Evolutionary conservation across 129 eudicot genomes (phyloP).

Genomic region (Sambucus nigra): DNA sequence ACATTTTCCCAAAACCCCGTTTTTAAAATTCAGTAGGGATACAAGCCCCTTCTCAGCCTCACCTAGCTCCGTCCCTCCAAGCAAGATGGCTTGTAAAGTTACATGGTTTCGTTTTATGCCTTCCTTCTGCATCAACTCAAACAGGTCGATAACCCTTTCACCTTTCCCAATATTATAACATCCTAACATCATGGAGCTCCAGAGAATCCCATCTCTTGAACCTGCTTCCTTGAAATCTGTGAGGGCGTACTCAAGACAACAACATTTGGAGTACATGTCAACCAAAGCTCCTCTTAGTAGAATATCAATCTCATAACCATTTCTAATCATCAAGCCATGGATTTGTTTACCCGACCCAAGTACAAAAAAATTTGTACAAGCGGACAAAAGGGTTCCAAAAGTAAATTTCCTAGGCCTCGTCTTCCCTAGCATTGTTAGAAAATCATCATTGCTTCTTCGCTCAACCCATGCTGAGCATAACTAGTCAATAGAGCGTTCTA

Average conservation of each 20-base stretch:
- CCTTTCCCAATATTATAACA: constrained; percentile 48
- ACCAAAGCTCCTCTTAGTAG: constrained; percentile 53
- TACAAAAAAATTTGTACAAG: constrained; percentile 73
- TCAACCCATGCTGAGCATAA: constrained; percentile 45
- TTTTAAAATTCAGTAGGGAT: no score
- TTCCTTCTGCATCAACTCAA: constrained; percentile 39
- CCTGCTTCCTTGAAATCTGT: constrained; percentile 31
- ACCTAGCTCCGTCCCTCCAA: no score
- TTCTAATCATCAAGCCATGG: constrained; percentile 64
- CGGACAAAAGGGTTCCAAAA: constrained; percentile 55
- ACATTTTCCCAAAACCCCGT: no score
- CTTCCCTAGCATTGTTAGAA: constrained; percentile 58
- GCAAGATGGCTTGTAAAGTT: constrained; percentile 58
- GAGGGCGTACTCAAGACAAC: constrained; percentile 35
- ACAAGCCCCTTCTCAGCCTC: no score
- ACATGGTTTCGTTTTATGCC: constrained; percentile 52
- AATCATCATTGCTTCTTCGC: constrained; percentile 57
- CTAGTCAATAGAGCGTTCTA: constrained; percentile 69
- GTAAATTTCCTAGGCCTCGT: constrained; percentile 52
- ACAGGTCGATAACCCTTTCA: constrained; percentile 35
- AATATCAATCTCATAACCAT: constrained; percentile 48
- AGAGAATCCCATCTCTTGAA: constrained; percentile 48
- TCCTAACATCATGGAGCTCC: constrained; percentile 75
- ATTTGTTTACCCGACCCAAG: constrained; percentile 51
- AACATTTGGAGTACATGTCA: constrained; percentile 78